phyloP scores from a whole-genome alignment of 352 stramenopile species.

The Pythium dissotocum region DNA sequence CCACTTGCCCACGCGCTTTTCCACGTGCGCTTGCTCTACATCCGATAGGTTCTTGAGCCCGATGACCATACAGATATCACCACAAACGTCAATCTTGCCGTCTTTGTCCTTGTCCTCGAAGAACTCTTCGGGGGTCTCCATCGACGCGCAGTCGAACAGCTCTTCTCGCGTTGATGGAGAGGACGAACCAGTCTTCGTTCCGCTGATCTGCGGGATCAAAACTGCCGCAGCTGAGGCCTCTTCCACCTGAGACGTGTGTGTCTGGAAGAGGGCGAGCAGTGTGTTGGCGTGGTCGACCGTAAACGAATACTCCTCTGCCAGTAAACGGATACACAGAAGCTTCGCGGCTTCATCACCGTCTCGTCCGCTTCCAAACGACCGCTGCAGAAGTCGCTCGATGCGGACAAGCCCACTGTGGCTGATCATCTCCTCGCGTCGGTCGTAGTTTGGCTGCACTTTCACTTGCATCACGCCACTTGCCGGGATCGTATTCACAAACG shows the following conservation, averaged over 20 bases:
- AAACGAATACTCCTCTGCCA: slow-evolving; percentile 68
- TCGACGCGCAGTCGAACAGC: slow-evolving; percentile 58
- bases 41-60: slow-evolving; percentile 62
- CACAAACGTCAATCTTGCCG: slow-evolving; percentile 79
- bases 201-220: slow-evolving; percentile 64
- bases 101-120: slow-evolving; percentile 83
- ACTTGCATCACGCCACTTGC: slow-evolving; percentile 47
- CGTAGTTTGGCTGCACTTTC: slow-evolving; percentile 64
- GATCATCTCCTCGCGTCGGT: slow-evolving; percentile 58
- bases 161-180: slow-evolving; percentile 30
- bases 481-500: slow-evolving; percentile 41
- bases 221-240: slow-evolving; percentile 61
- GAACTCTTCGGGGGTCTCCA: slow-evolving; percentile 58
- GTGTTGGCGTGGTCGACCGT: slow-evolving; percentile 54
- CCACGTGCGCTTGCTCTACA: slow-evolving; percentile 68
- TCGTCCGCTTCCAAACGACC: slow-evolving; percentile 43
- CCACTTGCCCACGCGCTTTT: slow-evolving; percentile 76
- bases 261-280: slow-evolving; percentile 58
- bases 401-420: slow-evolving; percentile 38
- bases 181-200: slow-evolving; percentile 21
- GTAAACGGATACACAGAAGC: slow-evolving; percentile 57
- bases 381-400: slow-evolving; percentile 40
- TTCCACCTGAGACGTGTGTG: slow-evolving; percentile 67
- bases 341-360: slow-evolving; percentile 62
- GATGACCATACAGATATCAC: slow-evolving; percentile 78